Percentiles rank a stretch among this genome's conserved stretches.
Conservation (phyloP, 805 yeast genomes). For the Saturnispora dispora region DNA sequence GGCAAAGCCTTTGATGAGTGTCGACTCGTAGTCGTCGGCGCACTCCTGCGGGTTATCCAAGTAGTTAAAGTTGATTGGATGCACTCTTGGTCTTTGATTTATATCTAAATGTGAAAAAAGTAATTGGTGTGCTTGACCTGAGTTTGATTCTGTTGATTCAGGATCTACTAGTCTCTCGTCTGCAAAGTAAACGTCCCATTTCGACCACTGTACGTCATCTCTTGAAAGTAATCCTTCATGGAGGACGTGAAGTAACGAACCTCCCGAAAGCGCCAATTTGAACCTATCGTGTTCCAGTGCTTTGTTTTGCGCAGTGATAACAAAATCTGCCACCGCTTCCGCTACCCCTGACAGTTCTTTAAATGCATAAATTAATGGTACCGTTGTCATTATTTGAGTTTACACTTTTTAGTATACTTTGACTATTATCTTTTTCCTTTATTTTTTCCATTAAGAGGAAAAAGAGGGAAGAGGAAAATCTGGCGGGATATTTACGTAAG, state of each 20-base stretch:
- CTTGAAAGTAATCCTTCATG: conserved; percentile 77
- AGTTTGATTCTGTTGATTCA: conserved; percentile 73
- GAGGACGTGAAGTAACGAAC: conserved; percentile 79
- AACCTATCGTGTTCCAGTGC: conserved; percentile 55
- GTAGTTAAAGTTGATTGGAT: conserved; percentile 70
- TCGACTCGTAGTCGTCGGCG: conserved; percentile 87
- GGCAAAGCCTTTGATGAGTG: conserved; percentile 82
- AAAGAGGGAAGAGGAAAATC: background rate
- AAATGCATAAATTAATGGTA: conserved; percentile 87
- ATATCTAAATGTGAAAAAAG: conserved; percentile 62
- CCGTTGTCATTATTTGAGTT: conserved; percentile 44
- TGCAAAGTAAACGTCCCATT: conserved; percentile 94
- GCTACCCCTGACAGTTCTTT: conserved; percentile 87
- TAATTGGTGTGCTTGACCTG: conserved; percentile 78
- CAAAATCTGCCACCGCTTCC: conserved; percentile 93
- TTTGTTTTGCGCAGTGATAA: conserved; percentile 77
- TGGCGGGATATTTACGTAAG: background rate
- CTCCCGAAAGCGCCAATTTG: conserved; percentile 88
- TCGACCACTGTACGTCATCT: conserved; percentile 69
- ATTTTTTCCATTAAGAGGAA: background rate
- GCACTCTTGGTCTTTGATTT: conserved; percentile 57
- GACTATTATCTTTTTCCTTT: background rate
- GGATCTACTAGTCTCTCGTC: conserved; percentile 93
- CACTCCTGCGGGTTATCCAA: conserved; percentile 81
- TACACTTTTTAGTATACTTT: background rate